These are phyloP conservation scores for Cudoniella acicularis DNA, from an alignment of 495 filamentous ascomycete species.

Conservation along the genomic window DNA sequence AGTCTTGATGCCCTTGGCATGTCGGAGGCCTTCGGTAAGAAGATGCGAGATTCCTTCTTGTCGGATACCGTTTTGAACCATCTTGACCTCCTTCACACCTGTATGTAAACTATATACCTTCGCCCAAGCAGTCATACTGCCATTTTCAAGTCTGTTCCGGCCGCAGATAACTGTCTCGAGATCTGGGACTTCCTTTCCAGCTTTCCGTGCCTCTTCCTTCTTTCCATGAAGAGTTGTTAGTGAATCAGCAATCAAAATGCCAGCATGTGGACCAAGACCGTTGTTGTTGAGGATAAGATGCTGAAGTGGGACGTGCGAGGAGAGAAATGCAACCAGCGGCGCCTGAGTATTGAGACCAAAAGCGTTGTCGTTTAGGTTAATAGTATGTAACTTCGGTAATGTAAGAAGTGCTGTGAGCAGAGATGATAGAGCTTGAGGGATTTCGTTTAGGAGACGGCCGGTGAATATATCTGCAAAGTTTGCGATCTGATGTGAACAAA, in stretches of 20 bases:
- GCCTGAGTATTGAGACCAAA: conserved; percentile 91
- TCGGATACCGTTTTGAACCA: conserved; percentile 97
- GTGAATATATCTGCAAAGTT: conserved; percentile 98
- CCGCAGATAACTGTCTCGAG: conserved; percentile 95
- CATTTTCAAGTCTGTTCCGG: conserved; percentile 91
- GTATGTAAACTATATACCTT: conserved; percentile 76
- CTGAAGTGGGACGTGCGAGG: conserved; percentile 77
- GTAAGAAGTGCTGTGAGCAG: conserved; percentile 83
- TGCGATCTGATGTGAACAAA: conserved; percentile 51
- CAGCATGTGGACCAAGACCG: conserved; percentile 89
- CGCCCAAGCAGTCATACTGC: conserved; percentile 93
- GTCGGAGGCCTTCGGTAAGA: conserved; percentile 69
- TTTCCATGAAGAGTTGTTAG: conserved; percentile 72
- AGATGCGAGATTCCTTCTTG: conserved; percentile 84
- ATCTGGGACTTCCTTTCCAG: conserved; percentile 64
- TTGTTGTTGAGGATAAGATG: conserved; percentile 97
- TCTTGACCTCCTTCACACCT: conserved; percentile 79
- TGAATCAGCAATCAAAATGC: conserved; percentile 76
- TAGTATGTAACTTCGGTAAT: conserved; percentile 76
- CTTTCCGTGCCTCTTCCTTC: conserved; percentile 69
- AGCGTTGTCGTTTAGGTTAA: conserved; percentile 96
- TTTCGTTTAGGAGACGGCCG: conserved; percentile 86
- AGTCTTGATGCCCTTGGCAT: conserved; percentile 59
- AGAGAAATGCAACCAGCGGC: conserved; percentile 80
- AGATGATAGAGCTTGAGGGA: conserved; percentile 80